Evolutionary conservation across 2,329 filamentous ascomycete genomes (phyloP).

Genomic region (Calycina herbarum): DNA sequence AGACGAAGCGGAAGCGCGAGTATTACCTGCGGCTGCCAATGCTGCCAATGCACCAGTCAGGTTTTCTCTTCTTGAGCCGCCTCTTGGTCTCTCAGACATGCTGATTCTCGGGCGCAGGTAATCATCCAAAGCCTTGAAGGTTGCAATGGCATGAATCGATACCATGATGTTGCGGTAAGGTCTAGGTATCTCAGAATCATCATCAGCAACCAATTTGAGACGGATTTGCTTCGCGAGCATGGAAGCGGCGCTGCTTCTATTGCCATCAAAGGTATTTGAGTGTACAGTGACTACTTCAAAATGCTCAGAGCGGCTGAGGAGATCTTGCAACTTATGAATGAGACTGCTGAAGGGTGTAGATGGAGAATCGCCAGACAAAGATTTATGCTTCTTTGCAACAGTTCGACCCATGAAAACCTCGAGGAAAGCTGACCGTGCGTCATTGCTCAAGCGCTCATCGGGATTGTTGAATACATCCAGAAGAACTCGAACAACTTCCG

Average conservation of each 20-base stretch:
- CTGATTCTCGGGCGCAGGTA: conserved; percentile 90
- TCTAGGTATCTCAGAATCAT: conserved; percentile 84
- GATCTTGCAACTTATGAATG: conserved; percentile 90
- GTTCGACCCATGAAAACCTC: conserved; percentile 86
- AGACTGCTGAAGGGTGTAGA: conserved; percentile 86
- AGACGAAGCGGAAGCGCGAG: conserved; percentile 35
- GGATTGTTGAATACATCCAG: conserved; percentile 78
- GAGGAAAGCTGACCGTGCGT: conserved; percentile 80
- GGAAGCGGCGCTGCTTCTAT: conserved; percentile 84
- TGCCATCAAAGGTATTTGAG: conserved; percentile 86
- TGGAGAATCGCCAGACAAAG: conserved; percentile 65
- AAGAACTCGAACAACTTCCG: conserved; percentile 81
- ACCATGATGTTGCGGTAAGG: conserved; percentile 95
- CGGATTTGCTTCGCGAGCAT: conserved; percentile 97
- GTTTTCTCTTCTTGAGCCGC: conserved; percentile 58
- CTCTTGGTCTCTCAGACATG: conserved; percentile 71
- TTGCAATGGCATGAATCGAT: conserved; percentile 96
- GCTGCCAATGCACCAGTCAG: conserved; percentile 71
- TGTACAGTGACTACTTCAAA: conserved; percentile 97
- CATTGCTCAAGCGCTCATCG: conserved; percentile 58
- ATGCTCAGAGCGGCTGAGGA: conserved; percentile 94
- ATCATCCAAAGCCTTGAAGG: conserved; percentile 94
- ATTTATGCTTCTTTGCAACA: conserved; percentile 62
- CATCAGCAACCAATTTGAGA: conserved; percentile 83
- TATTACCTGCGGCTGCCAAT: conserved; percentile 70